Evolutionary conservation across 768 basidiomycete species (phyloP), one percentile per base, ranked within the genome.

Genomic region (Lentinula raphanica): DNA sequence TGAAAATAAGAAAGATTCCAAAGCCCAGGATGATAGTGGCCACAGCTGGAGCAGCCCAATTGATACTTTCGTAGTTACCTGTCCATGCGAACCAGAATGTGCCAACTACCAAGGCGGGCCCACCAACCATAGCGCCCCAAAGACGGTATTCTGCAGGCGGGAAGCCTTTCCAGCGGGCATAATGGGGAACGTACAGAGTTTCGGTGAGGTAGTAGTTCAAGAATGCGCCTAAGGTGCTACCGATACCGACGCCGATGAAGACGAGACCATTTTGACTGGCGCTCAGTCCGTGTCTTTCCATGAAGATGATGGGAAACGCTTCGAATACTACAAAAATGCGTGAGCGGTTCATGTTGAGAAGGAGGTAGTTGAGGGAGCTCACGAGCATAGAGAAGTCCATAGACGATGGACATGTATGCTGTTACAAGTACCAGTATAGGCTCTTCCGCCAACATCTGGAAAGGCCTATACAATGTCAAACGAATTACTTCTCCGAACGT

Each of bases 321-420:
- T 72, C 65, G 58, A 78, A 75, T 23, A 75, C 71, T 73, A 44
- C 8, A 7, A 49, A 9, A 35, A 35, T 9, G 25, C 39, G 15
- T 9, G 13, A 64, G 23, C 31, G 6, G 13, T 35, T 82, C 60
- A 64, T 83, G 82, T 71, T 59, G 56, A 38, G 15, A 53, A 46
- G 4, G 60, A 23, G 64, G 15, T 32, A 56, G 7, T 23, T 44
- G 39, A 13, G n/a, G n/a, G 19, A 53, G 73, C 83, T 61, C 64
- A 84, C 83, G 71, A 51, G 77, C 79, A 66, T 86, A 87, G 23
- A 81, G 59, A 49, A 77, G 71, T 13, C 79, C 78, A 42, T 77
- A 81, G 38, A 82, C 65, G 51, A 84, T 75, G 73, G 80, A 59
- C 11, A 40, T 27, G 67, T 84, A 85, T 11, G 79, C 28, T 0